Conservation (phyloP, 1,284 basidiomycete species). For the Apiotrichum domesticum region DNA sequence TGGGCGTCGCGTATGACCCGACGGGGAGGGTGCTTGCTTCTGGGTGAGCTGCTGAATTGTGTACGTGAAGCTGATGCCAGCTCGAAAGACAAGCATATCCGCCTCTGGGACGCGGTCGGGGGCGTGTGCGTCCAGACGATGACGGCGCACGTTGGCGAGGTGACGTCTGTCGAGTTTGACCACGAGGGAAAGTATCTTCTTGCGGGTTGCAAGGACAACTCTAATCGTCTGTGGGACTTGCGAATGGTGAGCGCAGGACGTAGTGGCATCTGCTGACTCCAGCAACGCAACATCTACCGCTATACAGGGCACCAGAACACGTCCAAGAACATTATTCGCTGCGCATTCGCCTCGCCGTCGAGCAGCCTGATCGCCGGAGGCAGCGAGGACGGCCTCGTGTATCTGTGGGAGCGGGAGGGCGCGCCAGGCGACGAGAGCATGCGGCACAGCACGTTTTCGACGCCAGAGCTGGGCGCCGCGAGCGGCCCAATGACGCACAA, state of each 20-base stretch:
- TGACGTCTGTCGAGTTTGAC: constrained; percentile 50
- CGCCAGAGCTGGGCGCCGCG: not conserved
- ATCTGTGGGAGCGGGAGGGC: constrained; percentile 41
- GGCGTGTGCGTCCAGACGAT: constrained; percentile 49
- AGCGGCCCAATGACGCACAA: not conserved
- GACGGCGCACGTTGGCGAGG: constrained; percentile 49
- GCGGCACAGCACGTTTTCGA: not conserved
- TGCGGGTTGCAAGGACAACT: constrained; percentile 51
- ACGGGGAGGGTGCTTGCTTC: constrained; percentile 49
- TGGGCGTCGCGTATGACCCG: constrained; percentile 48
- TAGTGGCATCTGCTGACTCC: not conserved
- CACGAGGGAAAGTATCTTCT: constrained; percentile 47
- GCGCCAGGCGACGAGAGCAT: constrained; percentile 3
- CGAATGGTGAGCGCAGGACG: constrained; percentile 37
- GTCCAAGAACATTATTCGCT: constrained; percentile 50
- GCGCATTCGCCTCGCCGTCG: constrained; percentile 45
- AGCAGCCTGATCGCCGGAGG: constrained; percentile 45
- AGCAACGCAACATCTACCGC: constrained; percentile 47
- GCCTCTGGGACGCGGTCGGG: constrained; percentile 51
- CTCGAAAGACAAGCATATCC: constrained; percentile 50
- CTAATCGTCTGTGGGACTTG: constrained; percentile 46
- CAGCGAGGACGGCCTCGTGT: constrained; percentile 46
- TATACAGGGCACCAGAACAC: constrained; percentile 53
- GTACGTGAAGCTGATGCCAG: constrained; percentile 9
- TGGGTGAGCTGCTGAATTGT: constrained; percentile 24